Evolutionary conservation across 257 asterid species (phyloP), one percentile per base, ranked within the genome.

Genomic region (Ehretia macrophylla): DNA sequence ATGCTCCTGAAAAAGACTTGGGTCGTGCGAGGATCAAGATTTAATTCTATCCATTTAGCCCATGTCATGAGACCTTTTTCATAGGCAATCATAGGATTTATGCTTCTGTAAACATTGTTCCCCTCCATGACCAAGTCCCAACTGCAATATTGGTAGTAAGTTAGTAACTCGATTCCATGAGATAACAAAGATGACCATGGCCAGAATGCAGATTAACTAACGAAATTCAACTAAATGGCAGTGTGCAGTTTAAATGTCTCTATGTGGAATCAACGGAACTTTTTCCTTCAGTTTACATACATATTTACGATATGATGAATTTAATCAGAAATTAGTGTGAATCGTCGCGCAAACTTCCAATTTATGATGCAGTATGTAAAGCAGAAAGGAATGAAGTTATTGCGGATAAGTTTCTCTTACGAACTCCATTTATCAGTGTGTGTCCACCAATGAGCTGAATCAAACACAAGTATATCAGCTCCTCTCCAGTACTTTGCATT

Each of bases 371-470:
- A 27, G 6, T 27, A 27, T 27, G 3, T 27, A 27, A 58, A 38
- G 48, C 23, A 39, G 13, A 37, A 14, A 18, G 18, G 13, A 10
- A 18, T 35, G 27, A n/a, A 38, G 17, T 8, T 8, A 18, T 12
- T 16, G 16, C 14, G 11, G 11, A 14, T 21, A 38, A 12, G n/a
- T 39, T 37, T 21, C 16, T 16, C 87, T 62, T 81, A 90, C 98
- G 96, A 85, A 75, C 83, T 80, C 80, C 80, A 73, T 74, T 83
- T 81, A 8, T 82, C 82, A 0, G 98, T 85, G 56, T 82, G 95
- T 70, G 96, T 80, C 96, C 98, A 90, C 96, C 96, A 90, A 58
- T 87, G 96, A 65, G 98, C 96, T 3, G 98, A 90, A 79, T 90
- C 96, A 56, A 85, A 90, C 56, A 83, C 94, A 61, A 90, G 96